These are phyloP conservation scores for Erodium maritimum DNA, from an alignment of 345 rosid genomes.

Conservation along the genomic window DNA sequence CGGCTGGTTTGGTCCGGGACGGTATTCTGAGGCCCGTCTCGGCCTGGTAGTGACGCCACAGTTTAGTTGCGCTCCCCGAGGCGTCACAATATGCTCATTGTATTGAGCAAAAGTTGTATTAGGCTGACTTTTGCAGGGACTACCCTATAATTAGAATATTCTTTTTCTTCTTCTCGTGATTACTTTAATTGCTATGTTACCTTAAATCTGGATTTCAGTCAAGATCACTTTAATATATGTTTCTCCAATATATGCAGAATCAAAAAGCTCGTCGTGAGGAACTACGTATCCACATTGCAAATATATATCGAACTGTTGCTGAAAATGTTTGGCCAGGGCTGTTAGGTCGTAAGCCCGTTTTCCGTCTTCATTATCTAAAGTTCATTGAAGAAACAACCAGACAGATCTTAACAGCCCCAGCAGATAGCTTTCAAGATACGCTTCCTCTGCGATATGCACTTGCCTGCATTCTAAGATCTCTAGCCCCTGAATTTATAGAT, in stretches of 20 bases:
- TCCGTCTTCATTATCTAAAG: conserved; percentile 82
- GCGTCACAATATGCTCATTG: no score
- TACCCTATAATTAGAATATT: no score
- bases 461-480: conserved; percentile 75
- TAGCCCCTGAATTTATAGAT: conserved; percentile 92
- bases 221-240: not conserved
- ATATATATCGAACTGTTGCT: conserved; percentile 79
- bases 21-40: no score
- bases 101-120: no score
- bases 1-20: no score
- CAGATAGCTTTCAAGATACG: conserved; percentile 79
- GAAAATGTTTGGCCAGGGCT: conserved; percentile 96
- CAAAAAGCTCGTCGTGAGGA: conserved; percentile 93
- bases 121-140: no score
- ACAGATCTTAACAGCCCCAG: conserved; percentile 43
- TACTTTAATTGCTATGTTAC: not conserved
- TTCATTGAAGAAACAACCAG: conserved; percentile 79
- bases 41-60: no score
- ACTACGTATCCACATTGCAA: conserved; percentile 75
- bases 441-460: conserved; percentile 89
- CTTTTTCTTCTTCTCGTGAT: no score
- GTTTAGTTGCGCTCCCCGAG: no score
- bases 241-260: conserved; percentile 34
- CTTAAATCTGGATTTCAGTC: not conserved
- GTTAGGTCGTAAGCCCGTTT: conserved; percentile 71